These are phyloP conservation scores for Plectosphaerella cucumerina DNA, from an alignment of 2,329 filamentous ascomycete genomes.

Conservation along the genomic window DNA sequence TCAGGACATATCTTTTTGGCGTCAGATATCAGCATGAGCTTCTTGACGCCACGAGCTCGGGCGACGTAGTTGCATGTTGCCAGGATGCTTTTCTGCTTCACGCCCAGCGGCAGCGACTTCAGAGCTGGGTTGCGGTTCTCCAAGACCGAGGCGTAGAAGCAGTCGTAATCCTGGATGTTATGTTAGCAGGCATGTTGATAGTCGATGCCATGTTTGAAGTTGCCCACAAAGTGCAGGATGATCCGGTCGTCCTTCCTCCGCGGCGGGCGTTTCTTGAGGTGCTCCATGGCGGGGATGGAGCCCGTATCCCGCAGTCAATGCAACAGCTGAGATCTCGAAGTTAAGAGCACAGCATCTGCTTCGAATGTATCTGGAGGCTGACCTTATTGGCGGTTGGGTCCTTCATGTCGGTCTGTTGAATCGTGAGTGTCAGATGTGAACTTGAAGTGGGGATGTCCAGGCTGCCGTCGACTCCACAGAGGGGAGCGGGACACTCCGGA, in stretches of 20 bases:
- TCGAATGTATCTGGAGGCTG: too few species aligned
- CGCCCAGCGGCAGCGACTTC: constrained; percentile 69
- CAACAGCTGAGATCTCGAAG: too few species aligned
- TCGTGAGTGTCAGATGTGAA: background rate
- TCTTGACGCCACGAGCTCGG: constrained; percentile 66
- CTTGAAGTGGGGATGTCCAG: background rate
- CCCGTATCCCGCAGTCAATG: too few species aligned
- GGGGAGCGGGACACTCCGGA: too few species aligned
- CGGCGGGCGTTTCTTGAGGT: constrained; percentile 24
- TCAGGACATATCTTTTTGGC: constrained; percentile 79
- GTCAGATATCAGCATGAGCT: constrained; percentile 81
- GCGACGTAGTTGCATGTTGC: constrained; percentile 95
- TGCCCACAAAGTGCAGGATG: constrained; percentile 75
- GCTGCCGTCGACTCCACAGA: too few species aligned
- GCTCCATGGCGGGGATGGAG: constrained; percentile 21
- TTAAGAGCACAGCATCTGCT: too few species aligned
- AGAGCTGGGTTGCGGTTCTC: constrained; percentile 75
- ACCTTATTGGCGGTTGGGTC: too few species aligned
- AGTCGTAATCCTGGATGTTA: constrained; percentile 66
- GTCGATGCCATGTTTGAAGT: constrained; percentile 6
- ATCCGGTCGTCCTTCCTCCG: constrained; percentile 59
- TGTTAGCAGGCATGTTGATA: constrained; percentile 8
- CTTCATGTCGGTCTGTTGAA: background rate
- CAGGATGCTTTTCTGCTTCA: constrained; percentile 90
- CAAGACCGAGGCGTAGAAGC: constrained; percentile 91